Evolutionary conservation across 805 yeast genomes (phyloP), one percentile per base, ranked within the genome.

Genomic region (Scheffersomyces ergatensis): DNA sequence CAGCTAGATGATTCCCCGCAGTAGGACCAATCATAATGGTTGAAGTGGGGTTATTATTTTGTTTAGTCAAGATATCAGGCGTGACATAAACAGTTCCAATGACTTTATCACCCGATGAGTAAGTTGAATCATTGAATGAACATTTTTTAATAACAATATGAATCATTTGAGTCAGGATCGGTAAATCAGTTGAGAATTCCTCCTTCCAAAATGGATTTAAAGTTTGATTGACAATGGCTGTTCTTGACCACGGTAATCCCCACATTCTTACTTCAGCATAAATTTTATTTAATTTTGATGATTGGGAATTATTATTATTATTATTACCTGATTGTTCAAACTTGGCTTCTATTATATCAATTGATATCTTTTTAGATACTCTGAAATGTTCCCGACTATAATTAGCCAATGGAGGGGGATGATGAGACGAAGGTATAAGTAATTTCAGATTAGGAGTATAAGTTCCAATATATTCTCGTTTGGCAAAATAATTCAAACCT

Each of bases 141-240:
- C 66, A 56, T 33, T 58, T 61, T 51, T 67, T 81, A 41, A 78
- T 67, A 36, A 67, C 60, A 13, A 78, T 70, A 47, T 67, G 77
- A 48, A 80, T 68, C 55, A 68, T 71, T 52, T 72, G 77, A 2
- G 81, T 78, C 34, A 72, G 64, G 5, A 77, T 65, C 0, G 86
- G 83, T 32, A 82, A 64, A 37, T 81, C 78, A n/a, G 85, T 64
- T 2, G 74, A 63, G 54, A 86, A 85, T 34, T 72, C 78, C 53
- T 90, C 96, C 54, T 89, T 79, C 93, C 96, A 90, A 55, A 87
- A 87, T 1, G 95, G 90, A 40, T 73, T 72, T 2, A 40, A 38
- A 0, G 60, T 49, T 34, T 74, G 65, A 27, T 69, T 64, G 0
- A 83, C 83, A 5, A 78, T 67, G 2, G 89, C 82, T 0, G 97